A percentile compares a stretch with the other conserved stretches of the same genome.
Evolutionary conservation across 192 early-diverging fungal species (phyloP).

Genomic region (Coemansia sp.): DNA sequence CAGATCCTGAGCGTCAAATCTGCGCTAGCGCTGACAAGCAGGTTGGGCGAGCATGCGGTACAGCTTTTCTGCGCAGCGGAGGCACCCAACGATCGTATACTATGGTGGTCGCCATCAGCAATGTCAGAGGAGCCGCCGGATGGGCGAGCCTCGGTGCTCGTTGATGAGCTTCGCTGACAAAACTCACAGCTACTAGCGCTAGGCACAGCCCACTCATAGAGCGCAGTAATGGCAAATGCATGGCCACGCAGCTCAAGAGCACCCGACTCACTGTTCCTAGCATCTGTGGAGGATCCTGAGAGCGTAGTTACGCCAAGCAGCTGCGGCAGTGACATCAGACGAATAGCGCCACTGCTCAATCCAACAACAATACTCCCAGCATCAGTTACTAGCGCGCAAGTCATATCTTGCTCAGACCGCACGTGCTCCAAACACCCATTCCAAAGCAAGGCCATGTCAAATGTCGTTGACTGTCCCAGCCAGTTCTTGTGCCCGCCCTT

Average conservation of each 20-base stretch:
- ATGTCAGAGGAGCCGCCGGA: not conserved
- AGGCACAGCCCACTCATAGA: conserved; percentile 28
- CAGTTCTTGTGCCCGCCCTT: conserved; percentile 22
- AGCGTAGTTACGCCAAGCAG: conserved; percentile 3
- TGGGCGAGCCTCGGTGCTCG: not conserved
- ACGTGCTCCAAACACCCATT: conserved; percentile 21
- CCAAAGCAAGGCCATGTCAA: conserved; percentile 33
- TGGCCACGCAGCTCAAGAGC: conserved; percentile 24
- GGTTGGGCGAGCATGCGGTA: not conserved
- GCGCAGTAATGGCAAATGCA: conserved; percentile 20
- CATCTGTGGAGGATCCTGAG: not conserved
- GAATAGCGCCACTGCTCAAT: conserved; percentile 19
- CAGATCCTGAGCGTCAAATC: conserved; percentile 48
- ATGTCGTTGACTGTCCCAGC: conserved; percentile 25
- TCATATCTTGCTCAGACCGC: conserved; percentile 5
- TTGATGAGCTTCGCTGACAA: conserved; percentile 2
- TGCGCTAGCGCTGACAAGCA: conserved; percentile 48
- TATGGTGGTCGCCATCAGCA: not conserved
- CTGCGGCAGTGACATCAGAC: conserved; percentile 18
- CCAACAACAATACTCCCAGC: conserved; percentile 27
- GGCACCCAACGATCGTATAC: not conserved
- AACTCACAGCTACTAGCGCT: not conserved
- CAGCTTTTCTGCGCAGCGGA: not conserved
- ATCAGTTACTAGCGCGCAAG: conserved; percentile 16
- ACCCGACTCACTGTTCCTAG: not conserved